These are phyloP conservation scores for Phytophthora citricola DNA, from an alignment of 352 stramenopile genomes.

Conservation along the genomic window DNA sequence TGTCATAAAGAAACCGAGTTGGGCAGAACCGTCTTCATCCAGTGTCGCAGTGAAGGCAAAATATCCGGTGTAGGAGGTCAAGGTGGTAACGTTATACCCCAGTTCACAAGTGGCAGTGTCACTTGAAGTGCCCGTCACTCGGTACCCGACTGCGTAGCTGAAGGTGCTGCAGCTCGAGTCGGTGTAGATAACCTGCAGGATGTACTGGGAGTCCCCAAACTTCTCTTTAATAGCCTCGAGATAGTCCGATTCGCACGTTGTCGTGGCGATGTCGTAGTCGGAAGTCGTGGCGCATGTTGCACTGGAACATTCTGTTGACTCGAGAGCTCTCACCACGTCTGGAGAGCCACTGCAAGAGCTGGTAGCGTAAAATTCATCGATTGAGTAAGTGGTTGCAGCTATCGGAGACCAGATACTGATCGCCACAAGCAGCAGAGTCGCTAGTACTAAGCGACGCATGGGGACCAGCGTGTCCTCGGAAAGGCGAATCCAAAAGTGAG, in stretches of 20 bases:
- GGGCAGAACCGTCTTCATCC: constrained; percentile 3
- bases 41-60: neutral
- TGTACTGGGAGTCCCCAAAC: neutral
- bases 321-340: neutral
- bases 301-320: neutral
- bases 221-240: neutral
- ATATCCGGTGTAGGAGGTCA: neutral
- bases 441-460: neutral
- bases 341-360: neutral
- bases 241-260: neutral
- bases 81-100: neutral
- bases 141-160: constrained; percentile 5
- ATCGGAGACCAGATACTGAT: neutral
- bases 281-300: neutral
- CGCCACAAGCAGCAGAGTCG: neutral
- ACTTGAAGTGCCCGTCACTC: neutral
- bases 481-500: neutral
- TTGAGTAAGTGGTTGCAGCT: constrained; percentile 2
- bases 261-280: neutral
- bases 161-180: neutral
- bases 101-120: neutral
- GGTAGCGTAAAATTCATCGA: neutral
- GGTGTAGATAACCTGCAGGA: constrained; percentile 2
- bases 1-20: constrained; percentile 3
- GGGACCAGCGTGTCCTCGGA: neutral